These are phyloP conservation scores for Dissophora ornata DNA, from an alignment of 192 early-diverging fungal species.

Conservation along the genomic window DNA sequence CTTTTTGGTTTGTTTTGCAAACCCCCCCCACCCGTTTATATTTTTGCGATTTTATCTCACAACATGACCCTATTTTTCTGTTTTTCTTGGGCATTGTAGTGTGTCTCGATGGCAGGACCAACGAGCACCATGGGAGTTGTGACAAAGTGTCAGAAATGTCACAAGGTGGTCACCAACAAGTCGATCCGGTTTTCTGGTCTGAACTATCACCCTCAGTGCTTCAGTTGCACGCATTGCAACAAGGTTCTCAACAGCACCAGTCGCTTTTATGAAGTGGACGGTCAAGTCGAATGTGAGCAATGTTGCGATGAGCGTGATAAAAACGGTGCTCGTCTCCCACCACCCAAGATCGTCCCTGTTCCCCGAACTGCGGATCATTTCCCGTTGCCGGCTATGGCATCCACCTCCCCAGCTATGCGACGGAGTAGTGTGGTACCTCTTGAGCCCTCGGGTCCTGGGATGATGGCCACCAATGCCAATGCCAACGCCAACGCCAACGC, in stretches of 20 bases:
- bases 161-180: constrained; percentile 45
- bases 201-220: constrained; percentile 57
- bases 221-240: constrained; percentile 51
- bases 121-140: constrained; percentile 22
- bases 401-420: background rate
- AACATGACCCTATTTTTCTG: too few relatives aligned
- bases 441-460: constrained; percentile 29
- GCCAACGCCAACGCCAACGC: background rate
- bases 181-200: constrained; percentile 45
- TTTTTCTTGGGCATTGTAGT: too few relatives aligned
- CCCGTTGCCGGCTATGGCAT: constrained; percentile 12
- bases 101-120: constrained; percentile 33
- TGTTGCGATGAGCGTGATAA: constrained; percentile 46
- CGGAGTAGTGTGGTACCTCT: background rate
- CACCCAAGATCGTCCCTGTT: constrained; percentile 49
- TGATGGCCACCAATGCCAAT: constrained; percentile 4
- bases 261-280: constrained; percentile 57
- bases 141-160: constrained; percentile 53
- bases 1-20: too few relatives aligned
- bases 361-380: constrained; percentile 33
- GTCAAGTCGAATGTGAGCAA: constrained; percentile 56
- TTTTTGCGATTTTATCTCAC: background rate
- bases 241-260: constrained; percentile 43
- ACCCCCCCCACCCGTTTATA: too few relatives aligned
- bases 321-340: background rate